These are phyloP conservation scores for Xylariales sp. DNA, from an alignment of 2,329 filamentous ascomycete genomes.

Conservation along the genomic window DNA sequence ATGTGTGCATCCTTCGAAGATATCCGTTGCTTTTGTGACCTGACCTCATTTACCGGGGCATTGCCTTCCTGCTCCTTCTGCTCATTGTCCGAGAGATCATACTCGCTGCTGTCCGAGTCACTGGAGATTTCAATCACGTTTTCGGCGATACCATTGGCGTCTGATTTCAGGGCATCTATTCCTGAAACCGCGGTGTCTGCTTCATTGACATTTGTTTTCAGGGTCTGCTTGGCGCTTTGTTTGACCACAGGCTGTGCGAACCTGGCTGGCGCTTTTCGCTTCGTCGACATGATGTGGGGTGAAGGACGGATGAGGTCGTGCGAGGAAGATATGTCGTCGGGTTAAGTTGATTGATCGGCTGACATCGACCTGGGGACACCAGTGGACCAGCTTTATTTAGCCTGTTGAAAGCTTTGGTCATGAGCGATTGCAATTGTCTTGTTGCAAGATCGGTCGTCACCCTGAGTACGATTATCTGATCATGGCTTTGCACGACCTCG, in stretches of 20 bases:
- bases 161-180: constrained; percentile 33
- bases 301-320: not conserved
- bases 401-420: no score
- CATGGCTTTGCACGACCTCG: not conserved
- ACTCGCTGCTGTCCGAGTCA: constrained; percentile 43
- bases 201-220: constrained; percentile 53
- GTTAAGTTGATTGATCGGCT: not conserved
- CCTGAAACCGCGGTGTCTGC: constrained; percentile 49
- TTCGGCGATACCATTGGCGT: constrained; percentile 21
- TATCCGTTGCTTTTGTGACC: constrained; percentile 10
- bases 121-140: constrained; percentile 55
- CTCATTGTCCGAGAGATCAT: constrained; percentile 41
- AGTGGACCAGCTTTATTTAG: no score
- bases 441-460: no score
- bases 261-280: constrained; percentile 54
- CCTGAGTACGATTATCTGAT: no score
- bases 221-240: constrained; percentile 45
- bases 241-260: constrained; percentile 52
- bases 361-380: not conserved
- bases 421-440: no score
- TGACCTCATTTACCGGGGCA: constrained; percentile 3
- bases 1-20: constrained; percentile 14
- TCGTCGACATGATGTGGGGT: constrained; percentile 47
- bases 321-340: not conserved
- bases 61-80: constrained; percentile 17